Base-by-base conservation (phyloP, 352 stramenopile genomes). In the Aphanomyces invadans region DNA sequence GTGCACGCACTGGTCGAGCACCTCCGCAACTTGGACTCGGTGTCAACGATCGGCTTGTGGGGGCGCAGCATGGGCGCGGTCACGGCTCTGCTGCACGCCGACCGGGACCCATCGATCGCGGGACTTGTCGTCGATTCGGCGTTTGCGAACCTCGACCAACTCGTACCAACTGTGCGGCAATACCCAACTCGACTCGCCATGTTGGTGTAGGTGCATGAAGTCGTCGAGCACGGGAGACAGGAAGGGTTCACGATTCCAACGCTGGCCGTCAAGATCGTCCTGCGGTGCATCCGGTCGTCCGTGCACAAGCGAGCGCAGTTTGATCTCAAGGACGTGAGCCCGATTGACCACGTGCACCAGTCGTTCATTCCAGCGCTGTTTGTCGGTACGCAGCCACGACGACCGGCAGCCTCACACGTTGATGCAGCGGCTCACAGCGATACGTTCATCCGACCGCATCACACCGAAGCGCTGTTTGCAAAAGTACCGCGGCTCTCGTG, bases 291-390 rank as follows among this genome's bases (percentile, higher is more conserved):
- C 45, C 86, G 88, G 19, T 89, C 74, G 10, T 97, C 86, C 5
- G 92, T 99, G 17, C 91, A 95, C 54, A 97, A 97, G 71, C 81
- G 84, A 9, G 87, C 80, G 10, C 76, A 88, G 64, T 95, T 96
- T 71, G 87, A 96, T 56, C 83, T 96, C 38, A 76, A 83, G 65
- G 74, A 80, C 7, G 75, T 96, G 4, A 76, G 83, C 21, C 86
- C 88, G 2, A 92, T 92, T 61, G 79, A 90, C 51, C 80, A 98
- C 71, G 95, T 90, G 5, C 79, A 92, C 12, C 86, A 89, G 57
- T 98, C 92, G 49, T 99, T 98, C 70, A 95, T 99, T 23, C 97
- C 96, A 0, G 96, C 95, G 31, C 79, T 99, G 17, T 99, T 99
- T 77, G 80, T 93, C 25, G 62, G 62, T 49, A 57, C 49, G 31